Evolutionary conservation across 768 basidiomycete genomes (phyloP).

Genomic region (Mycena leptocephala): DNA sequence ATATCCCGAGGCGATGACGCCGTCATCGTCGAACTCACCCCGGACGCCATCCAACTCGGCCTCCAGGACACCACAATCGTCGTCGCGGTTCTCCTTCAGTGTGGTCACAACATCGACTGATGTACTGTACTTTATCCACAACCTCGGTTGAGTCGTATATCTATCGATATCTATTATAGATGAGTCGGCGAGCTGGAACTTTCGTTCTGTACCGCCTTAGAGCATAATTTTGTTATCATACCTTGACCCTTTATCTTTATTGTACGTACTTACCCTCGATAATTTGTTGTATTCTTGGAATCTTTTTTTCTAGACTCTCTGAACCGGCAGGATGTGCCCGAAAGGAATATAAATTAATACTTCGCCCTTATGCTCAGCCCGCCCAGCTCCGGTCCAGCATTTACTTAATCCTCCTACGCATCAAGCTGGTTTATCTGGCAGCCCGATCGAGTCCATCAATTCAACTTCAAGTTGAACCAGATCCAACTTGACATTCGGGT

Average conservation of each 20-base stretch:
- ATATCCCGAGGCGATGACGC: constrained; percentile 62
- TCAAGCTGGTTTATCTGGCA: no score
- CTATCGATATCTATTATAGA: neutral
- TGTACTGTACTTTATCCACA: no score
- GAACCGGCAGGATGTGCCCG: no score
- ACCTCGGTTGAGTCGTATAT: neutral
- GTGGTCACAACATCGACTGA: constrained; percentile 76
- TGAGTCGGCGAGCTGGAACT: neutral
- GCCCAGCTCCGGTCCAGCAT: no score
- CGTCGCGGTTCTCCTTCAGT: constrained; percentile 70
- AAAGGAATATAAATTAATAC: no score
- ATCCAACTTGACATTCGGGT: no score
- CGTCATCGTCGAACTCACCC: constrained; percentile 70
- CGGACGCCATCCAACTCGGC: constrained; percentile 68
- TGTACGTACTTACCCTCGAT: neutral
- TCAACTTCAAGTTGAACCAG: no score
- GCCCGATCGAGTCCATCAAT: no score
- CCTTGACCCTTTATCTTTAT: no score
- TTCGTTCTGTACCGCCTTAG: neutral
- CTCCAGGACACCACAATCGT: constrained; percentile 69
- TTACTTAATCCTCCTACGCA: no score
- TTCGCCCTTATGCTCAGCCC: no score
- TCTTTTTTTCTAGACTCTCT: no score
- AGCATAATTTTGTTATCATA: neutral
- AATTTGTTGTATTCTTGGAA: neutral